Evolutionary conservation across 2,329 filamentous ascomycete genomes (phyloP).

Genomic region (Tolypocladium nubicola): DNA sequence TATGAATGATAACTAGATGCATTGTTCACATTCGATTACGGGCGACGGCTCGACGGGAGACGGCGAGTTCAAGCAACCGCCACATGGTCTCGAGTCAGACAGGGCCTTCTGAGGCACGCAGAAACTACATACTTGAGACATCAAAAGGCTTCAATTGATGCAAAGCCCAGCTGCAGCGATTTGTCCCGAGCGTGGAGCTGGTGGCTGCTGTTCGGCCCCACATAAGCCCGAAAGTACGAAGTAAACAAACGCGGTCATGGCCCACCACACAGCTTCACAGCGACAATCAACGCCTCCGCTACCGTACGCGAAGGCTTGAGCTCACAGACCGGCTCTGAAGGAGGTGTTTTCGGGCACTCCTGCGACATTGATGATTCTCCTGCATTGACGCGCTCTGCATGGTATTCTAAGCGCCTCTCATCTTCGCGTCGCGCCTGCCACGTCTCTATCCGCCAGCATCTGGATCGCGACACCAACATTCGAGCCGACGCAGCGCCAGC

Average conservation of each 20-base stretch:
- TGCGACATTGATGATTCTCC: neutral
- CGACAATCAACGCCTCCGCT: neutral
- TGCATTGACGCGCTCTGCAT: slow-evolving; percentile 2
- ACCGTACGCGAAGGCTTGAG: neutral
- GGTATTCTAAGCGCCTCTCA: neutral
- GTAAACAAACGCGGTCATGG: slow-evolving; percentile 21
- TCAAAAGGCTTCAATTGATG: neutral
- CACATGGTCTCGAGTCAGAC: no score
- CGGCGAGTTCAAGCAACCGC: no score
- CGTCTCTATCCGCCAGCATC: neutral
- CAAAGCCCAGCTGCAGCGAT: neutral
- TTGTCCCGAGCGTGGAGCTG: neutral
- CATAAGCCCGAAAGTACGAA: slow-evolving; percentile 17
- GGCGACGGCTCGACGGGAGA: no score
- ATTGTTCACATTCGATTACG: no score
- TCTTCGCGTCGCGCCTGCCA: slow-evolving; percentile 8
- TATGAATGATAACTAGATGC: no score
- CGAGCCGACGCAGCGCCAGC: slow-evolving; percentile 10
- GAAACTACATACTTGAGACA: neutral
- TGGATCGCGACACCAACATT: slow-evolving; percentile 3
- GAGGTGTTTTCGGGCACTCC: neutral
- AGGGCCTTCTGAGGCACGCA: no score
- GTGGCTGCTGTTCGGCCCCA: slow-evolving; percentile 1
- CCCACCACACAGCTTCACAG: neutral
- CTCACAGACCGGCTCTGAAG: neutral